phyloP scores from a whole-genome alignment of 495 filamentous ascomycete species.

The Xylaria venustula region DNA sequence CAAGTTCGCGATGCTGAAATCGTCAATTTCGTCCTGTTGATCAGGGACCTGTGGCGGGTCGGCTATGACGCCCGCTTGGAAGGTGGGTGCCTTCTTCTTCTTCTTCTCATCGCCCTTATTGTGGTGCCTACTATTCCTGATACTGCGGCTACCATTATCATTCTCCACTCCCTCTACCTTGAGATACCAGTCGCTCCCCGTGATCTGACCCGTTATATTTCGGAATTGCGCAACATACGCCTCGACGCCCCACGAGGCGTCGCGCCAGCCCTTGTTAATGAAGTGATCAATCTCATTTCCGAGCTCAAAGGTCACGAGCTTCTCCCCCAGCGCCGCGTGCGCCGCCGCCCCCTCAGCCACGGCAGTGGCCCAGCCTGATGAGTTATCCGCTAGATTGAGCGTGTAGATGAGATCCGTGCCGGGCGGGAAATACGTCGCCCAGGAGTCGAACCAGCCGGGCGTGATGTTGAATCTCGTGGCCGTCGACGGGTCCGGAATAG shows the following conservation, averaged over 20 bases:
- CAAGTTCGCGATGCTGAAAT: slow-evolving; percentile 29
- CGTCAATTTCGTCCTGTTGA: slow-evolving; percentile 31
- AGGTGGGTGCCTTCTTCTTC: slow-evolving; percentile 15
- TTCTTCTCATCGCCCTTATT: too few species aligned
- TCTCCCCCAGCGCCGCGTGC: slow-evolving; percentile 22
- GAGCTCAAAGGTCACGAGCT: slow-evolving; percentile 27
- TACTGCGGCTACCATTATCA: not conserved
- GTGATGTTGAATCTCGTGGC: slow-evolving; percentile 28
- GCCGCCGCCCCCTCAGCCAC: slow-evolving; percentile 23
- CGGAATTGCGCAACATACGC: slow-evolving; percentile 27
- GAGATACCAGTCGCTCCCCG: slow-evolving; percentile 22
- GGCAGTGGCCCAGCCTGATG: slow-evolving; percentile 24
- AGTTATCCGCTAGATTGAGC: slow-evolving; percentile 27
- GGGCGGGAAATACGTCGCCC: slow-evolving; percentile 28
- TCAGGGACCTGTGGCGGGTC: slow-evolving; percentile 32
- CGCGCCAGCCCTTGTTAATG: slow-evolving; percentile 30
- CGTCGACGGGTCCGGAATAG: slow-evolving; percentile 13
- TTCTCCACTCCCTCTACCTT: too few species aligned
- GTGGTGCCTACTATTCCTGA: not conserved
- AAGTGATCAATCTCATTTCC: slow-evolving; percentile 36
- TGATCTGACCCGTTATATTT: slow-evolving; percentile 26
- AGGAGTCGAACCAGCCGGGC: slow-evolving; percentile 24
- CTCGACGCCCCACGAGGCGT: slow-evolving; percentile 21
- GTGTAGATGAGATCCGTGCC: slow-evolving; percentile 30
- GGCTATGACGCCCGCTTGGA: slow-evolving; percentile 31